A percentile compares a stretch with the other conserved stretches of the same genome.
Conservation (phyloP, 1,284 basidiomycete species). For the Caloboletus inedulis region DNA sequence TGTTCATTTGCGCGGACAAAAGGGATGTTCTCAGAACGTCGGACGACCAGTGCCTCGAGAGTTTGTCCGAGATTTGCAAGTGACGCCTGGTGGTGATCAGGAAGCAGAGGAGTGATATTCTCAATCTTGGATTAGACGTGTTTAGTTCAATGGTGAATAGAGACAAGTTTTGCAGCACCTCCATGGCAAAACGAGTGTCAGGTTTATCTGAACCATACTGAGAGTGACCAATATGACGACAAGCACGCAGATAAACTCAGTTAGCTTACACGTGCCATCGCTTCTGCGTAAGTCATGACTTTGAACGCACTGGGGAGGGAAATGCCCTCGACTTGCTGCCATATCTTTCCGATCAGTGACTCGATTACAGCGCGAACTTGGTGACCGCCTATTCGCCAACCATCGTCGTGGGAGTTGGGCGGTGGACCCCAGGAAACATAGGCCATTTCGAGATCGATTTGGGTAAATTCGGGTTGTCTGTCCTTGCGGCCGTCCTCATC, state of each 20-base stretch:
- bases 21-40: conserved; percentile 26
- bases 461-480: conserved; percentile 95
- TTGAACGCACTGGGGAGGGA: conserved; percentile 60
- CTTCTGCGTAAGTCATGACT: conserved; percentile 83
- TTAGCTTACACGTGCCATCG: conserved; percentile 73
- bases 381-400: conserved; percentile 81
- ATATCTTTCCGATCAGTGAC: conserved; percentile 67
- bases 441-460: conserved; percentile 95
- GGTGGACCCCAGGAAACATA: conserved; percentile 73
- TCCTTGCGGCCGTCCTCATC: conserved; percentile 95
- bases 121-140: conserved; percentile 42
- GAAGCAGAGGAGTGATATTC: conserved; percentile 49
- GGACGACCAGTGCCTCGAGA: conserved; percentile 58
- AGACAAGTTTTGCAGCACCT: conserved; percentile 47
- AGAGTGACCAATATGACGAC: conserved; percentile 17
- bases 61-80: conserved; percentile 42
- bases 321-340: conserved; percentile 62
- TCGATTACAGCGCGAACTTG: conserved; percentile 80
- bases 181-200: conserved; percentile 82
- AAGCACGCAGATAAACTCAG: conserved; percentile 1
- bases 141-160: conserved; percentile 11
- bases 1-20: conserved; percentile 45
- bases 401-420: conserved; percentile 24
- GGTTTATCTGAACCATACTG: conserved; percentile 96
- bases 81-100: conserved; percentile 35